Evolutionary conservation across 192 early-diverging fungal genomes (phyloP).

Genomic region (Coemansia javaensis): DNA sequence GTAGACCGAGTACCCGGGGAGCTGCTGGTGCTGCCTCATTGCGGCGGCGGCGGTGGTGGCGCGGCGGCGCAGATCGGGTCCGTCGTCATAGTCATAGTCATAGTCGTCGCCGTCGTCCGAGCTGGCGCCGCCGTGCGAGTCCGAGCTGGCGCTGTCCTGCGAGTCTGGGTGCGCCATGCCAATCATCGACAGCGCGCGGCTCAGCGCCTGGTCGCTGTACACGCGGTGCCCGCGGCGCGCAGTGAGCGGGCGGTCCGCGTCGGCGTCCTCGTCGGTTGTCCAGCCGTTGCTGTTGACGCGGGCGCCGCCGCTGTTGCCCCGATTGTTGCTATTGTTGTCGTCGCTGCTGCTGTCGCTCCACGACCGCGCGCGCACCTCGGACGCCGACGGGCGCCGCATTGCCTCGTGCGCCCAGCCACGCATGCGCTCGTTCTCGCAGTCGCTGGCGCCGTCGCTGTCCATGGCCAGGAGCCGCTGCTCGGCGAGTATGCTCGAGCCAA

Average conservation of each 20-base stretch:
- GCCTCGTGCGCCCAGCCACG: slow-evolving; percentile 28
- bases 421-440: slow-evolving; percentile 11
- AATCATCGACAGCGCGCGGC: slow-evolving; percentile 50
- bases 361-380: slow-evolving; percentile 1
- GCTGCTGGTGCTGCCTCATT: slow-evolving; percentile 4
- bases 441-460: slow-evolving; percentile 43
- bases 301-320: neutral
- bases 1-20: slow-evolving; percentile 14
- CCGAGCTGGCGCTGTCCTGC: slow-evolving; percentile 17
- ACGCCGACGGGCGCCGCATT: slow-evolving; percentile 2
- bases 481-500: slow-evolving; percentile 10
- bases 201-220: slow-evolving; percentile 25
- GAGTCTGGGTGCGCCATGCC: slow-evolving; percentile 36
- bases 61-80: too few species aligned
- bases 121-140: slow-evolving; percentile 27
- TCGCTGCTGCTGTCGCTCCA: slow-evolving; percentile 22
- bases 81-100: too few species aligned
- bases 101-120: slow-evolving; percentile 3
- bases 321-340: neutral
- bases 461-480: slow-evolving; percentile 24
- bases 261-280: slow-evolving; percentile 1
- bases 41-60: neutral
- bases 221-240: neutral
- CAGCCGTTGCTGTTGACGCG: slow-evolving; percentile 2
- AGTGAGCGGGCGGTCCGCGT: too few species aligned